Base-by-base conservation (phyloP, 2,329 filamentous ascomycete genomes). In the Aspergillus sp. region DNA sequence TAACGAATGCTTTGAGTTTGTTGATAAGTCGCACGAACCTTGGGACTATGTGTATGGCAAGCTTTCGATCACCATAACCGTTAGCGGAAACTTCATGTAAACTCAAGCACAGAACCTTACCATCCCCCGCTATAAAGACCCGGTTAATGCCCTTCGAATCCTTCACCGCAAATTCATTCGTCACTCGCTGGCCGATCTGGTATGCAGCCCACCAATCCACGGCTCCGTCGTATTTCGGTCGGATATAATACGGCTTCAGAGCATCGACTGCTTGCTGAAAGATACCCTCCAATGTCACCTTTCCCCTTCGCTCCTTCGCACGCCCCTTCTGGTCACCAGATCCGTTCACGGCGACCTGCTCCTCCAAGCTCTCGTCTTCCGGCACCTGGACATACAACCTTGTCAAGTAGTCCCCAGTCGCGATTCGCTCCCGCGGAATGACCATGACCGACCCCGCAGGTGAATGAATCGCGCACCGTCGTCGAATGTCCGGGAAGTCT, bases 21-120 rank as follows among this genome's bases (percentile, higher is more conserved):
- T n/a, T 14, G 29, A 31, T 52, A 12, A 26, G 46, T 47, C 31
- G 16, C 1, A 20, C 24, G 5, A 65, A 75, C 74, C 69, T 91
- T 91, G 42, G 89, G 89, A 65, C 88, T 90, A 68, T 91, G 90
- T 0, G 89, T 92, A 73, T 92, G 90, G 65, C 88, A 91, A n/a
- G 89, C 88, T 76, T 46, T 4, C 45, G 36, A 26, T n/a, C 36
- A n/a, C 9, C 31, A 12, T 31, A 46, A 55, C 39, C 56, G 49
- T 54, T 18, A 58, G 49, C 31, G 14, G 11, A 22, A 20, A 22
- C n/a, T 29, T 10, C n/a, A 49, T 42, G 4, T 16, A 9, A 18
- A 32, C 7, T 5, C n/a, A 7, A n/a, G 10, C 29, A 36, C 11
- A 24, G 31, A 9, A 11, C 18, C 72, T 56, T 68, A 77, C 75